Conservation (phyloP, 2,329 filamentous ascomycete genomes). For the Cladosporium sp. region DNA sequence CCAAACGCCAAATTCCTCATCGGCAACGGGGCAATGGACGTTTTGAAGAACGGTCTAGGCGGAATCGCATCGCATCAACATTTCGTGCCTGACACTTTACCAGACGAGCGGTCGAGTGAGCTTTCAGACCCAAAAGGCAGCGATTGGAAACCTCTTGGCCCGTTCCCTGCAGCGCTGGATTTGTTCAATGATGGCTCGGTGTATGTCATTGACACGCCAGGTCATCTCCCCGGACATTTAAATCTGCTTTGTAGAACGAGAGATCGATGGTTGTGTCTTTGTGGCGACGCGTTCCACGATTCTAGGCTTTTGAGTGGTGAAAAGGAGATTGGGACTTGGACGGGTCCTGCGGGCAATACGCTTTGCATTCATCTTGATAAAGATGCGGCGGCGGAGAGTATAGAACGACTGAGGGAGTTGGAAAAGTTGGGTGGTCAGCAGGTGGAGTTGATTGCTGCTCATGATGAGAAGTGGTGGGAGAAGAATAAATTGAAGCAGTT, state of each 20-base stretch:
- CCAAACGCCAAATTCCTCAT: conserved; percentile 45
- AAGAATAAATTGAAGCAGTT: conserved; percentile 19
- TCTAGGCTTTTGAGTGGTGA: conserved; percentile 47
- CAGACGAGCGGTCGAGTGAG: conserved; percentile 39
- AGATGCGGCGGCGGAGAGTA: conserved; percentile 39
- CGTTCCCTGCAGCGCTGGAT: conserved; percentile 44
- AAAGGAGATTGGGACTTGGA: conserved; percentile 48
- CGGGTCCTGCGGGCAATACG: conserved; percentile 40
- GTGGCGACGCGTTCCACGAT: conserved; percentile 53
- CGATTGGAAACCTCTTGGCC: conserved; percentile 40
- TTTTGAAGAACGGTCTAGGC: conserved; percentile 33
- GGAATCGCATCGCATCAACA: conserved; percentile 33
- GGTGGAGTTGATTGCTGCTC: conserved; percentile 49
- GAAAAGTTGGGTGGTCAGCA: conserved; percentile 28
- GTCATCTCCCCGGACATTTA: conserved; percentile 49
- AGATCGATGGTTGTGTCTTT: conserved; percentile 45
- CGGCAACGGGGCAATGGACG: conserved; percentile 43
- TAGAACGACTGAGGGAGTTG: conserved; percentile 39
- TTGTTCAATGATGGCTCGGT: conserved; percentile 45
- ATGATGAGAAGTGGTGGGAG: conserved; percentile 47
- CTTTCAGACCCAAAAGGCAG: conserved; percentile 31
- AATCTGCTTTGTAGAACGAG: conserved; percentile 44
- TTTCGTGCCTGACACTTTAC: conserved; percentile 43
- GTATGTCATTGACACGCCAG: conserved; percentile 47
- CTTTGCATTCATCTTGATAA: conserved; percentile 51